Evolutionary conservation across 2,329 filamentous ascomycete genomes (phyloP).

Genomic region (Fusarium sp.): DNA sequence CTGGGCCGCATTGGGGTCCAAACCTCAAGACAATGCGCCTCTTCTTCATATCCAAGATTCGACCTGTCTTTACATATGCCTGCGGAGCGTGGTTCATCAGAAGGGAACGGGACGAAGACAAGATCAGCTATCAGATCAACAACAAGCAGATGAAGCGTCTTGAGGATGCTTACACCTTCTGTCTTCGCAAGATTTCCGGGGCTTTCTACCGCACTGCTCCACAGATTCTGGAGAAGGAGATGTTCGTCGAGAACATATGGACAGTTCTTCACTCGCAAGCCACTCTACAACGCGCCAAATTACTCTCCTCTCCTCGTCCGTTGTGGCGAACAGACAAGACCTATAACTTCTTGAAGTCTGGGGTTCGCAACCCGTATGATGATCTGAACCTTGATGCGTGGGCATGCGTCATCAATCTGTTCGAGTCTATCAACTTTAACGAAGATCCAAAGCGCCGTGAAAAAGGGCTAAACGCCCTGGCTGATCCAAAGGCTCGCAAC

Average conservation of each 20-base stretch:
- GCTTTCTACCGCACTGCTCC: background rate
- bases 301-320: background rate
- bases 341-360: background rate
- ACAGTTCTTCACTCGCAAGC: background rate
- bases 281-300: background rate
- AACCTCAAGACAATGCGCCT: background rate
- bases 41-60: conserved; percentile 15
- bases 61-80: conserved; percentile 6
- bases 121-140: background rate
- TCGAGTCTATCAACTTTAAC: background rate
- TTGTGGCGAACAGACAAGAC: background rate
- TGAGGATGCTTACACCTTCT: background rate
- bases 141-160: background rate
- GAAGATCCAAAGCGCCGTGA: background rate
- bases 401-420: background rate
- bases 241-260: conserved; percentile 7
- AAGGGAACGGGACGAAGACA: background rate
- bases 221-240: conserved; percentile 4
- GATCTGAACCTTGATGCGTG: background rate
- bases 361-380: background rate
- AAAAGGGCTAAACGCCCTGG: background rate
- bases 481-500: background rate
- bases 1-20: background rate
- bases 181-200: conserved; percentile 1
- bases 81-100: conserved; percentile 14